These are phyloP conservation scores for Phytophthora kernoviae DNA, from an alignment of 352 stramenopile species.

Conservation along the genomic window DNA sequence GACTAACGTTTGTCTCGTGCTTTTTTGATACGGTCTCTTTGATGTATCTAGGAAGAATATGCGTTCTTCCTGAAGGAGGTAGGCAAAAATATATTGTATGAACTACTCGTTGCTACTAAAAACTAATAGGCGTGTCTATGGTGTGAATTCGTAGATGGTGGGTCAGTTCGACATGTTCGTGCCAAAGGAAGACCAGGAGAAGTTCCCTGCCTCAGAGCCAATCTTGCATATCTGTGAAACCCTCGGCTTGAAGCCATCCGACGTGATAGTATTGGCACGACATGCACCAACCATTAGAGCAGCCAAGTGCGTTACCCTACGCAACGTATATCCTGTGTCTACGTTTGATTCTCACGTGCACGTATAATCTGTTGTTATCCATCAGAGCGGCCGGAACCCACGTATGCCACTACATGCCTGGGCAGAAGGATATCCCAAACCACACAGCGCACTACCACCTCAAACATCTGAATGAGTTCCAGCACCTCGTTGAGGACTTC, in stretches of 20 bases:
- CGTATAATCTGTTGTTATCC: background rate
- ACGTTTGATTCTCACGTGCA: background rate
- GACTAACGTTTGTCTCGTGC: no score
- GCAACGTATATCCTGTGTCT: background rate
- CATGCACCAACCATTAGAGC: conserved; percentile 60
- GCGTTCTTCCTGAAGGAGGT: conserved; percentile 72
- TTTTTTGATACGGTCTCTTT: background rate
- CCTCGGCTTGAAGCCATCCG: conserved; percentile 52
- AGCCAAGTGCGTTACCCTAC: conserved; percentile 50
- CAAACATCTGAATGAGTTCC: conserved; percentile 58
- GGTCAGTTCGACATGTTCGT: conserved; percentile 70
- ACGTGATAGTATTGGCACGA: conserved; percentile 63
- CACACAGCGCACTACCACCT: conserved; percentile 78
- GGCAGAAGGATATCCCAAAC: conserved; percentile 68
- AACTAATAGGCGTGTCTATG: background rate
- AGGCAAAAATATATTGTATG: background rate
- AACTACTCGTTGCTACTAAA: background rate
- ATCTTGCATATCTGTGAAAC: conserved; percentile 56
- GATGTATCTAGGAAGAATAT: conserved; percentile 58
- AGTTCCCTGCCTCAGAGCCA: conserved; percentile 53
- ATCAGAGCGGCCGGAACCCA: conserved; percentile 56
- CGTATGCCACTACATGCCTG: conserved; percentile 73
- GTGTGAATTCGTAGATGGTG: conserved; percentile 47
- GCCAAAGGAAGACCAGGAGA: conserved; percentile 41
- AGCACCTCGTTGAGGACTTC: conserved; percentile 76